These are phyloP conservation scores for Olyra latifolia DNA, from an alignment of 176 grass and related monocot species.

Conservation along the genomic window DNA sequence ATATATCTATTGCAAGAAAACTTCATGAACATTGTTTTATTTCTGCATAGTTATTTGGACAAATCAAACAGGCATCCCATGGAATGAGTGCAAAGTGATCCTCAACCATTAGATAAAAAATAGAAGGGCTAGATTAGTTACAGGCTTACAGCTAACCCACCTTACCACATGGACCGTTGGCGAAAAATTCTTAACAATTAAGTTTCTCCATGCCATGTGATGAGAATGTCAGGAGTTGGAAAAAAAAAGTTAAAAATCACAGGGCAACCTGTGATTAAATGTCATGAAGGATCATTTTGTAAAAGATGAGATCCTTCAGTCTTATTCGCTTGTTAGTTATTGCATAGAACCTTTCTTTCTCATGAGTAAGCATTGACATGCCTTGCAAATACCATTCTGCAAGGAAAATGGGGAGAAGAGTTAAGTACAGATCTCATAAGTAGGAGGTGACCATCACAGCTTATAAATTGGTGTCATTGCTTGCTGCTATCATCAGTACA, in stretches of 20 bases:
- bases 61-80: neutral
- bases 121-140: too few relatives aligned
- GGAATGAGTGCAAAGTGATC: neutral
- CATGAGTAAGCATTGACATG: neutral
- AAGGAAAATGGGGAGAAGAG: neutral
- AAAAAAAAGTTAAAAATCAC: neutral
- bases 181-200: neutral
- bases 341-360: conserved; percentile 1
- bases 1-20: neutral
- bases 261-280: neutral
- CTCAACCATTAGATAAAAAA: neutral
- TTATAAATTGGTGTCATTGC: neutral
- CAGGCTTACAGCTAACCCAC: too few relatives aligned
- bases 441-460: neutral
- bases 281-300: neutral
- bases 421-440: neutral
- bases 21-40: neutral
- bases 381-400: neutral
- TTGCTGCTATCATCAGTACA: neutral
- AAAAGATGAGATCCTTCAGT: neutral
- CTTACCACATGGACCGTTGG: neutral
- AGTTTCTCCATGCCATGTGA: neutral
- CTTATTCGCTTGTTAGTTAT: neutral
- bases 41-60: neutral
- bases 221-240: neutral